A percentile compares a stretch with the other conserved stretches of the same genome.
These are phyloP conservation scores for Xylaria sp. DNA, from an alignment of 2,329 filamentous ascomycete genomes.

Conservation along the genomic window DNA sequence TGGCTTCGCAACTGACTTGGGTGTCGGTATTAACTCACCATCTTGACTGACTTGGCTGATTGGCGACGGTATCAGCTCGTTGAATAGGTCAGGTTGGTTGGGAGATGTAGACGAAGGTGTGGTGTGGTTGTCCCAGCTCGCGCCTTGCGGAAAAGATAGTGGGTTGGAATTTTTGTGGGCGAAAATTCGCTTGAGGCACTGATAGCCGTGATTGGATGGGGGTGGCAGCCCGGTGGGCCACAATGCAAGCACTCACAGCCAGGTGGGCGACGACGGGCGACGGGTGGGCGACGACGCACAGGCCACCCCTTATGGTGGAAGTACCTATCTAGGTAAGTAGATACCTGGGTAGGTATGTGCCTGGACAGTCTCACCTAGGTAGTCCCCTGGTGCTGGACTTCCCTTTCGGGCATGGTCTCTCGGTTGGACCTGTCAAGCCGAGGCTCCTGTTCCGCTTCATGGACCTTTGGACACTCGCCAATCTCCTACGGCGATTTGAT, in stretches of 20 bases:
- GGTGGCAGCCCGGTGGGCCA: slow-evolving; percentile 41
- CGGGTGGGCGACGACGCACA: too few species aligned
- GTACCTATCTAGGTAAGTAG: background rate
- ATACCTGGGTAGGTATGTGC: background rate
- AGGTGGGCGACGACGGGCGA: slow-evolving; percentile 37
- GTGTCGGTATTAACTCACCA: slow-evolving; percentile 64
- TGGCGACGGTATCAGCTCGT: slow-evolving; percentile 38
- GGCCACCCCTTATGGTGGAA: too few species aligned
- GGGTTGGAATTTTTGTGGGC: slow-evolving; percentile 44
- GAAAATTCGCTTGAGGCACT: slow-evolving; percentile 42
- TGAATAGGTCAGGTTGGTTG: slow-evolving; percentile 29
- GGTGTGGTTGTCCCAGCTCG: slow-evolving; percentile 24
- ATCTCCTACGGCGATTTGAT: background rate
- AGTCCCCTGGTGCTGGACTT: background rate
- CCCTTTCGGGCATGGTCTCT: background rate
- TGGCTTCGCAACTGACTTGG: slow-evolving; percentile 43
- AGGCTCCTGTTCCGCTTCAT: slow-evolving; percentile 7
- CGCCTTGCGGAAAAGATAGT: slow-evolving; percentile 33
- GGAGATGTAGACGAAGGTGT: slow-evolving; percentile 21
- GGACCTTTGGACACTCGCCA: background rate
- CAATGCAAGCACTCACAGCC: slow-evolving; percentile 30
- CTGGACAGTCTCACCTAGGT: background rate
- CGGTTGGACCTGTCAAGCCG: slow-evolving; percentile 7
- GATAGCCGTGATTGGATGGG: slow-evolving; percentile 21
- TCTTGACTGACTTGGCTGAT: slow-evolving; percentile 65